phyloP scores from a whole-genome alignment of 352 stramenopile species.

The Phytopythium chamaehyphon region DNA sequence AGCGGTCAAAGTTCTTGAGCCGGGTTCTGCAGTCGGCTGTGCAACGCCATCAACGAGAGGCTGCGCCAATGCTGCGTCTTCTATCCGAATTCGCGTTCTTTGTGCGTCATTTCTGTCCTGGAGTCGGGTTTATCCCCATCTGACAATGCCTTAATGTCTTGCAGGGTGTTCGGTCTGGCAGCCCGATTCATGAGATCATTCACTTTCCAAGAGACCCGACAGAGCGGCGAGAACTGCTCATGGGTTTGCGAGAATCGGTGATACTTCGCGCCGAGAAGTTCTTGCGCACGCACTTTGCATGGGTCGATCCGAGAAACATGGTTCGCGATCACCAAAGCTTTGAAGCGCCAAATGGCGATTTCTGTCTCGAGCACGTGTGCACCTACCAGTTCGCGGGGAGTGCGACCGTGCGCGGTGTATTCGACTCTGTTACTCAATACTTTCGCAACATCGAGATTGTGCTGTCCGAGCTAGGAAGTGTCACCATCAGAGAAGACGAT shows the following conservation, averaged over 20 bases:
- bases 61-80: conserved; percentile 1
- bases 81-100: conserved; percentile 8
- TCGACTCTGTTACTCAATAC: conserved; percentile 16
- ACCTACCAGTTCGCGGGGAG: conserved; percentile 19
- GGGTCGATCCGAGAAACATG: conserved; percentile 14
- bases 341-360: conserved; percentile 22
- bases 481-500: conserved; percentile 26
- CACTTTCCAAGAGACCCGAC: conserved; percentile 16
- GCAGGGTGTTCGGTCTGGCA: conserved; percentile 2
- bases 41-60: conserved; percentile 8
- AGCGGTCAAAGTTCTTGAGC: neutral
- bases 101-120: neutral
- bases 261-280: conserved; percentile 21
- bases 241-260: conserved; percentile 21
- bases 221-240: conserved; percentile 14
- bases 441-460: conserved; percentile 25
- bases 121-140: neutral
- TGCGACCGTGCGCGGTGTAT: conserved; percentile 16
- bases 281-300: conserved; percentile 25
- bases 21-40: conserved; percentile 11
- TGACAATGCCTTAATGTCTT: neutral
- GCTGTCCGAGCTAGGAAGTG: conserved; percentile 25
- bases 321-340: conserved; percentile 12
- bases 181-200: conserved; percentile 19
- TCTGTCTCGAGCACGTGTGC: conserved; percentile 26